A percentile compares a stretch with the other conserved stretches of the same genome.
Conservation (phyloP, 371 early-diverging fungal genomes). For the Mortierella sp. region DNA sequence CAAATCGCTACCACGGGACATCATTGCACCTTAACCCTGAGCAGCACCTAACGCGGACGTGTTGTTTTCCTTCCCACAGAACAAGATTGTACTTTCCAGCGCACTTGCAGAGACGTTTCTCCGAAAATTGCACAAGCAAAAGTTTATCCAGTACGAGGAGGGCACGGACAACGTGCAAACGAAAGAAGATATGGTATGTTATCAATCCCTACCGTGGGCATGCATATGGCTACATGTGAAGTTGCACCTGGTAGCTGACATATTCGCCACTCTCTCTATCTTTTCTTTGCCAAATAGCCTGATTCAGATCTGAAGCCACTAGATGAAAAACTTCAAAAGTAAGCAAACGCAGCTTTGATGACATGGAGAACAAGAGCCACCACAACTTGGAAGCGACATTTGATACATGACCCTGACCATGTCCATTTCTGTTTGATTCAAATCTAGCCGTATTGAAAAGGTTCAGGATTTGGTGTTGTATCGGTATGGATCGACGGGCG, state of each 20-base stretch:
- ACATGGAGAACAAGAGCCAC: too few species aligned
- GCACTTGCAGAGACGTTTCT: slow-evolving; percentile 86
- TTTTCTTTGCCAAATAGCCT: slow-evolving; percentile 43
- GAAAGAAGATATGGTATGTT: slow-evolving; percentile 64
- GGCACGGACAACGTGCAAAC: slow-evolving; percentile 78
- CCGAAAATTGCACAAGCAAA: slow-evolving; percentile 77
- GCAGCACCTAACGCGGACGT: not conserved
- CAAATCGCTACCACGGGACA: not conserved
- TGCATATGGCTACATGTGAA: not conserved
- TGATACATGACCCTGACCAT: not conserved
- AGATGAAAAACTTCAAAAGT: slow-evolving; percentile 74
- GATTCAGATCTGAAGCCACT: slow-evolving; percentile 67
- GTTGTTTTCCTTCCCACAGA: slow-evolving; percentile 28
- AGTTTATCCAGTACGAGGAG: slow-evolving; percentile 73
- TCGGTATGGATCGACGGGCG: slow-evolving; percentile 85
- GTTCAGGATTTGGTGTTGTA: slow-evolving; percentile 86
- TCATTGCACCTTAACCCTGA: not conserved
- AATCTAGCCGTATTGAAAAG: slow-evolving; percentile 72
- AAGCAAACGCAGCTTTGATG: not conserved
- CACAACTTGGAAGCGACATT: too few species aligned
- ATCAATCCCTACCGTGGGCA: not conserved
- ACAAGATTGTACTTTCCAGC: slow-evolving; percentile 76
- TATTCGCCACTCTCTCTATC: too few species aligned
- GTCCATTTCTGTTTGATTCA: not conserved
- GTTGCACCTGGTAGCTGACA: not conserved